Evolutionary conservation across 1,284 basidiomycete genomes (phyloP).

Genomic region (Tilletia indica): DNA sequence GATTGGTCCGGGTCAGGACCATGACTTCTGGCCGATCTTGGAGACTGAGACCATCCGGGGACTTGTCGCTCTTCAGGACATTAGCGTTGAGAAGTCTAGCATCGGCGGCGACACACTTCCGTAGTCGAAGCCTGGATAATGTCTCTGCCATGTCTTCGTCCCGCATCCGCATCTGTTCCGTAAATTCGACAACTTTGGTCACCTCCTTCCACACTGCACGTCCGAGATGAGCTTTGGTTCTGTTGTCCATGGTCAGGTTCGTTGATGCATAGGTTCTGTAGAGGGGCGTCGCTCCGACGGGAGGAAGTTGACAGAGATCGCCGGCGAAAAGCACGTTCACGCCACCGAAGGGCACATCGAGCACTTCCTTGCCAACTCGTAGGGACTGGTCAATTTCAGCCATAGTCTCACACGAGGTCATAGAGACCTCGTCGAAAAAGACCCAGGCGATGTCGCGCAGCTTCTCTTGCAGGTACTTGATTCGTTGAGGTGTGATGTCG

Average conservation of each 20-base stretch:
- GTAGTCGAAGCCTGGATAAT: background rate
- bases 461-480: too few relatives aligned
- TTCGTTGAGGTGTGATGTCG: too few relatives aligned
- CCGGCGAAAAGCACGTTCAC: background rate
- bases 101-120: too few relatives aligned
- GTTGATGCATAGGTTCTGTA: too few relatives aligned
- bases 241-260: too few relatives aligned
- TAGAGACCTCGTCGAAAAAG: too few relatives aligned
- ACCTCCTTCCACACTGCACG: background rate
- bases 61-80: too few relatives aligned
- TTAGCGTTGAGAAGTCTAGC: too few relatives aligned
- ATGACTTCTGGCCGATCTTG: background rate
- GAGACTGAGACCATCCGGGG: background rate
- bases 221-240: background rate
- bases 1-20: background rate
- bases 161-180: background rate
- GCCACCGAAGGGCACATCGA: background rate
- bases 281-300: background rate
- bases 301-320: conserved; percentile 5
- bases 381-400: too few relatives aligned
- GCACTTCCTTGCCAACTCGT: background rate
- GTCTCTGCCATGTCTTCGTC: background rate
- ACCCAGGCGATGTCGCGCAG: too few relatives aligned
- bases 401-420: too few relatives aligned
- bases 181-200: background rate